A percentile compares a stretch with the other conserved stretches of the same genome.
Evolutionary conservation across 2,329 filamentous ascomycete species (phyloP).

Genomic region (Drechslera avenae): DNA sequence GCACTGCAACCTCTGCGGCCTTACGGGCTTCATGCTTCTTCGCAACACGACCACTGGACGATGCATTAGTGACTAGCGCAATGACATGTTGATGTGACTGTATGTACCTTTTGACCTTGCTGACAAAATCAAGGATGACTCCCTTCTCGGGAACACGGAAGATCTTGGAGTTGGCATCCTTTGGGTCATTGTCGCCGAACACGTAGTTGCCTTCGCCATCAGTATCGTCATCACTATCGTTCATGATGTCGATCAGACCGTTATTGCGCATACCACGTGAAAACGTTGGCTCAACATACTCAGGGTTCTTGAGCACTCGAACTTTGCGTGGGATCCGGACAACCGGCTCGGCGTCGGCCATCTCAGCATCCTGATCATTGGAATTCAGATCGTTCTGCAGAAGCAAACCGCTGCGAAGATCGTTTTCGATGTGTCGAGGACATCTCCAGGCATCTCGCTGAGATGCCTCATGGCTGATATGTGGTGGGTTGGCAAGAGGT

Average conservation of each 20-base stretch:
- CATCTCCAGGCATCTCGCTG: conserved; percentile 81
- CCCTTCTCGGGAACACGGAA: conserved; percentile 54
- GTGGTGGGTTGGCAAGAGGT: conserved; percentile 78
- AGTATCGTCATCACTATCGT: conserved; percentile 51
- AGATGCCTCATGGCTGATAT: conserved; percentile 54
- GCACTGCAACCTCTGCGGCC: conserved; percentile 18
- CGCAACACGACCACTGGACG: conserved; percentile 29
- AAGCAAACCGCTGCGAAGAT: conserved; percentile 57
- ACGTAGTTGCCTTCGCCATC: conserved; percentile 51
- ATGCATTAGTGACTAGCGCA: conserved; percentile 19
- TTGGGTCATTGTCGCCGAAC: conserved; percentile 49
- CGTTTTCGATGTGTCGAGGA: conserved; percentile 81
- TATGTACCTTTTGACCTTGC: conserved; percentile 58
- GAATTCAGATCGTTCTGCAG: conserved; percentile 43
- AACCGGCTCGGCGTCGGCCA: conserved; percentile 34
- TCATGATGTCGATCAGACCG: conserved; percentile 54
- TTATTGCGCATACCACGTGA: conserved; percentile 65
- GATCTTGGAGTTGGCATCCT: conserved; percentile 46
- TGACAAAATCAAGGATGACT: conserved; percentile 65
- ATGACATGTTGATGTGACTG: conserved; percentile 7
- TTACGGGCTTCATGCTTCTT: conserved; percentile 24
- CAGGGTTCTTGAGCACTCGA: conserved; percentile 57
- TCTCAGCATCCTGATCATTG: conserved; percentile 33
- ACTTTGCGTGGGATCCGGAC: conserved; percentile 48
- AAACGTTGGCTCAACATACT: conserved; percentile 55